Percentiles rank a stretch among this genome's conserved stretches.
Conservation (phyloP, 257 asterid species). For the Thymus mandschuricus region DNA sequence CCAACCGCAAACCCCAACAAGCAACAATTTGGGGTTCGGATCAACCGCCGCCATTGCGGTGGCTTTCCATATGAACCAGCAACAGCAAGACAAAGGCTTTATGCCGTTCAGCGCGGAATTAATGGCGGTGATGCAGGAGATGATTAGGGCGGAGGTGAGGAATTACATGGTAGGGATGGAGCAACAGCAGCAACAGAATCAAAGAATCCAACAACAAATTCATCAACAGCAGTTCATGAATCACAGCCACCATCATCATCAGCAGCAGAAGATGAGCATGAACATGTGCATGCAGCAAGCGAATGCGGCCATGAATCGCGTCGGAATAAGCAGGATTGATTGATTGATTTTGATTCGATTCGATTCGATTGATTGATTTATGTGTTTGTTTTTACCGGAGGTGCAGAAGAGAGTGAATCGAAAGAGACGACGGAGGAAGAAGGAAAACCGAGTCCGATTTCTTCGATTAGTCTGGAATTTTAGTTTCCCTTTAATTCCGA, state of each 20-base stretch:
- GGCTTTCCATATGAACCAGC: background rate
- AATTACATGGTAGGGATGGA: conserved; percentile 67
- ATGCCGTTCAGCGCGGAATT: conserved; percentile 63
- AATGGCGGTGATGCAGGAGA: conserved; percentile 81
- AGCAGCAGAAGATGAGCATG: conserved; percentile 40
- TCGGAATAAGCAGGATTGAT: conserved; percentile 30
- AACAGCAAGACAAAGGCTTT: conserved; percentile 49
- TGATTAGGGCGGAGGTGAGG: conserved; percentile 84
- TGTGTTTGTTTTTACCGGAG: background rate
- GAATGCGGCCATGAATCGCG: conserved; percentile 51
- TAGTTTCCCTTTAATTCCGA: background rate
- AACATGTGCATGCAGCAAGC: conserved; percentile 70
- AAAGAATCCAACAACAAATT: conserved; percentile 23
- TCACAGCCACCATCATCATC: background rate
- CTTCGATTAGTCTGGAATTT: conserved; percentile 32
- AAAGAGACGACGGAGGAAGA: background rate
- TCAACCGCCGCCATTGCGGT: background rate
- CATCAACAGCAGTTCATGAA: conserved; percentile 19
- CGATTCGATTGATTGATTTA: background rate
- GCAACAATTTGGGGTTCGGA: no score
- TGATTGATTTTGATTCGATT: conserved; percentile 36
- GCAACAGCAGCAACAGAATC: conserved; percentile 39
- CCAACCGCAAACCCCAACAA: conserved; percentile 26
- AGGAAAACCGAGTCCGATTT: conserved; percentile 56
- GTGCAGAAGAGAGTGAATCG: background rate